A percentile compares a stretch with the other conserved stretches of the same genome.
phyloP scores from a whole-genome alignment of 129 eudicot species.

The Heracleum sosnowskyi region DNA sequence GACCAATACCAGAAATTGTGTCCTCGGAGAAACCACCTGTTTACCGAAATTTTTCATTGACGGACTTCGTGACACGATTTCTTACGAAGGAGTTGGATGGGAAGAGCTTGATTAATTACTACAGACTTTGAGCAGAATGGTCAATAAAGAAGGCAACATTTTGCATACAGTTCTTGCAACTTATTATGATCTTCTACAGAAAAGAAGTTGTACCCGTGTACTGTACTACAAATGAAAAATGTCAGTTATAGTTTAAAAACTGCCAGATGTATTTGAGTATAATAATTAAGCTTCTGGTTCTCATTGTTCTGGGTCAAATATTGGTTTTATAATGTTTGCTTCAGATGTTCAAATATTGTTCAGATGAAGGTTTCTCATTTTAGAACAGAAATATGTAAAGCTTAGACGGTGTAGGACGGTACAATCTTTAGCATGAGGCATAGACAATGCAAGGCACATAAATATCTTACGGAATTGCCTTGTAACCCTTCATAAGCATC shows the following conservation, averaged over 20 bases:
- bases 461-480: neutral
- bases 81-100: conserved; percentile 49
- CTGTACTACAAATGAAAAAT: too few species aligned
- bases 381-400: neutral
- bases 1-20: conserved; percentile 54
- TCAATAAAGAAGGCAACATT: neutral
- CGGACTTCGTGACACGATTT: conserved; percentile 44
- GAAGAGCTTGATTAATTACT: conserved; percentile 39
- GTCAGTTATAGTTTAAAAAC: too few species aligned
- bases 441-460: neutral
- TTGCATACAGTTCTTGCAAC: neutral
- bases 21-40: conserved; percentile 47
- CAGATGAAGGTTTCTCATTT: neutral
- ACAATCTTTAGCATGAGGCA: neutral
- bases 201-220: too few species aligned
- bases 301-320: too few species aligned
- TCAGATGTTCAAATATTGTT: too few species aligned
- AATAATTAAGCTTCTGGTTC: too few species aligned
- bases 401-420: neutral
- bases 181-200: too few species aligned
- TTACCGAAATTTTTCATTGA: conserved; percentile 25
- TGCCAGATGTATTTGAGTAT: too few species aligned
- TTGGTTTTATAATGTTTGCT: too few species aligned
- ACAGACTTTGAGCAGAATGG: conserved; percentile 24
- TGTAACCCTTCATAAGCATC: neutral